Conservation (phyloP, 1,139 yeast species). For the Zhuliangozyma blackwelliae region DNA sequence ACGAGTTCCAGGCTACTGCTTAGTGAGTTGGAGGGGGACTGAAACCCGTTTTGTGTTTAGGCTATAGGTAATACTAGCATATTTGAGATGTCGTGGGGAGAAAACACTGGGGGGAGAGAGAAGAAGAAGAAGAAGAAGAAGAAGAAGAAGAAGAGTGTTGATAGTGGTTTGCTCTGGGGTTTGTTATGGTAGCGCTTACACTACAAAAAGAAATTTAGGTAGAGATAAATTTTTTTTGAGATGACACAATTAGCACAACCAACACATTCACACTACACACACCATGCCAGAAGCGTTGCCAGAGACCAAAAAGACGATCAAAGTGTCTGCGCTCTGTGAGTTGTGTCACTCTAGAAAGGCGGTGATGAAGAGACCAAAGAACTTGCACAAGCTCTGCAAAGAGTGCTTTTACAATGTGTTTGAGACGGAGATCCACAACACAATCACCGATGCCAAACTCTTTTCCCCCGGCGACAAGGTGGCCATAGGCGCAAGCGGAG, state of each 20-base stretch:
- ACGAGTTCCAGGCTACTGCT: slow-evolving; percentile 40
- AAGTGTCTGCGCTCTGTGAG: slow-evolving; percentile 61
- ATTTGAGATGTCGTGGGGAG: too few relatives aligned
- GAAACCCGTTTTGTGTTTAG: too few relatives aligned
- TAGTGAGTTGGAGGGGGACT: slow-evolving; percentile 9
- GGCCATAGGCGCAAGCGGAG: slow-evolving; percentile 98
- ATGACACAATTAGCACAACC: not conserved
- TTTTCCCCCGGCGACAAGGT: slow-evolving; percentile 80
- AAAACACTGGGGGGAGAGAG: too few relatives aligned
- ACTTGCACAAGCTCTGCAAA: slow-evolving; percentile 86
- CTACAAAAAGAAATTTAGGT: too few relatives aligned
- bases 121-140: too few relatives aligned
- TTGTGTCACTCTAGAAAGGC: slow-evolving; percentile 85
- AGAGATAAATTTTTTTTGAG: too few relatives aligned
- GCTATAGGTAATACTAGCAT: too few relatives aligned
- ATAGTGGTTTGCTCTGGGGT: too few relatives aligned
- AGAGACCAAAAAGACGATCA: slow-evolving; percentile 23
- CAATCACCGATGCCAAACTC: slow-evolving; percentile 66
- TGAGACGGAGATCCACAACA: slow-evolving; percentile 93
- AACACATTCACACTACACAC: slow-evolving; percentile 1
- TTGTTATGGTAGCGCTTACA: too few relatives aligned
- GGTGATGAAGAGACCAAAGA: slow-evolving; percentile 87
- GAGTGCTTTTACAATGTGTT: slow-evolving; percentile 85
- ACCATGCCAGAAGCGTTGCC: slow-evolving; percentile 5
- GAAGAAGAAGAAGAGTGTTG: too few relatives aligned